Evolutionary conservation across 2,329 filamentous ascomycete genomes (phyloP), one percentile per base, ranked within the genome.

Genomic region (Gremmenia infestans): DNA sequence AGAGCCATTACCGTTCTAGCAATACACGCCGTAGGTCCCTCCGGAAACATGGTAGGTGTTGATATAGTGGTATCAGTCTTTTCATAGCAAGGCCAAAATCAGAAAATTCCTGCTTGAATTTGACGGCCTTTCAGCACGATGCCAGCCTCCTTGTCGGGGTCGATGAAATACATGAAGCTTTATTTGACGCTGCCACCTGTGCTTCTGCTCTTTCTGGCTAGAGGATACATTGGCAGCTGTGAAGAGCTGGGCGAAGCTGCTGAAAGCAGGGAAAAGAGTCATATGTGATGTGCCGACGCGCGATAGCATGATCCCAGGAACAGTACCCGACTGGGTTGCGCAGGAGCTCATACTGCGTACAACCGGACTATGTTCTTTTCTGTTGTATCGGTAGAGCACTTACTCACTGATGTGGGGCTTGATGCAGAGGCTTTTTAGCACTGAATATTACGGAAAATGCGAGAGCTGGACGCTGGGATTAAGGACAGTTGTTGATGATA

Each of bases 261-360:
- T 65, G 25, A 65, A 61, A 36, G 42, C 37, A 8, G 59, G 54
- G 25, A 59, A 55, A 5, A 53, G 45, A 46, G 36, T 61, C 35
- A 61, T 64, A 12, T 56, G 60, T 37, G 55, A 63, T 51, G 53
- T 57, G 9, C 51, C 48, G 9, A 56, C 57, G 17, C 15, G 35
- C 8, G 55, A 59, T 37, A 63, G 51, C 22, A 42, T 57, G 49
- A 39, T 65, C 8, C 39, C 22, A 12, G 40, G 42, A 15, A 45
- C 50, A n/a, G 22, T 59, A 6, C 36, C 61, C 14, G 55, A 60
- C 22, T 45, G 48, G 8, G 53, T 60, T 25, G 56, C 51, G 4
- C 28, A 54, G 19, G 36, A 58, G 32, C 17, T 63, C 25, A 23
- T 48, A 3, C 36, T 59, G 32, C 15, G 7, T 56, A 47, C 42